Evolutionary conservation across 176 grass and related monocot species (phyloP).

Genomic region (Lolium perenne): DNA sequence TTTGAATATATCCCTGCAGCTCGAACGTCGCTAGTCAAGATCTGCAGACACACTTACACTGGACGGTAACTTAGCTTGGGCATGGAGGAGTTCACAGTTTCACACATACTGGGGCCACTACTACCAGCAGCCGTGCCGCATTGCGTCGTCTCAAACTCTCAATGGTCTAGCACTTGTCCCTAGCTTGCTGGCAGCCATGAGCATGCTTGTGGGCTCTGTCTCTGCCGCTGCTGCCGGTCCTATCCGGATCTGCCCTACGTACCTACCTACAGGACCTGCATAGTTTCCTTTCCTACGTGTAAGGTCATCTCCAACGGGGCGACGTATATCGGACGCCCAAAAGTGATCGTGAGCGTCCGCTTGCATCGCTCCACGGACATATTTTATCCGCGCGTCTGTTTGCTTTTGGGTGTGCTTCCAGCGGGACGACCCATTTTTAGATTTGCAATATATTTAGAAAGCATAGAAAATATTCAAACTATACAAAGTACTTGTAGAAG

Average conservation of each 20-base stretch:
- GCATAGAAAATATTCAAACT: no score
- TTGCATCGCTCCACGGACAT: no score
- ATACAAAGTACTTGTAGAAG: no score
- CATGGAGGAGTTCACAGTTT: no score
- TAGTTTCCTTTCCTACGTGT: background rate
- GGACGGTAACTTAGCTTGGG: background rate
- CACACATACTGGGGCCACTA: background rate
- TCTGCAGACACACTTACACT: background rate
- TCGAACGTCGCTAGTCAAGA: background rate
- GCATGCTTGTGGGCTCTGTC: conserved; percentile 6
- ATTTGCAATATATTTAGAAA: no score
- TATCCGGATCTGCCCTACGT: background rate
- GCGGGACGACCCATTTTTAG: no score
- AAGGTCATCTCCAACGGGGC: no score
- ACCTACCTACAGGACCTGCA: background rate
- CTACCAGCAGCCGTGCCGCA: background rate
- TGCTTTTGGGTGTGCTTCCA: no score
- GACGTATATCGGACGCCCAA: no score
- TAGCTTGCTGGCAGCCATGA: background rate
- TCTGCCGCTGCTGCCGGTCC: conserved; percentile 20
- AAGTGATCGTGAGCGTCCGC: no score
- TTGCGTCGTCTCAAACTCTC: background rate
- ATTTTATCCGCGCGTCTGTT: no score
- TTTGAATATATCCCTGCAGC: no score
- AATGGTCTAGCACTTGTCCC: conserved; percentile 9